A percentile compares a stretch with the other conserved stretches of the same genome.
phyloP scores from a whole-genome alignment of 345 rosid species.

The Erodium maritimum region DNA sequence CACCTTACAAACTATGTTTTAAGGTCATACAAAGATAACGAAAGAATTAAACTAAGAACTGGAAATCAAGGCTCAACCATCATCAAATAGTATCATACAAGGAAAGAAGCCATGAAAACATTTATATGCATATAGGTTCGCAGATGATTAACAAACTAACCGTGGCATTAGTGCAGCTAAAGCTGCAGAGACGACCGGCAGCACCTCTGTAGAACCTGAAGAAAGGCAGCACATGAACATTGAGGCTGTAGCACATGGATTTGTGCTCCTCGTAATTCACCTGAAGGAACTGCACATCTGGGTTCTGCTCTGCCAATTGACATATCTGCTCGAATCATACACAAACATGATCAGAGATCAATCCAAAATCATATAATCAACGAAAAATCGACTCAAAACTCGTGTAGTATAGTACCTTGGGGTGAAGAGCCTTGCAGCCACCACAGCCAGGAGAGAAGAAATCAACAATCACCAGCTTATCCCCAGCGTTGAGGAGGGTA shows the following conservation, averaged over 20 bases:
- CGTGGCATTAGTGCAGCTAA: constrained; percentile 97
- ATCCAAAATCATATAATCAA: background rate
- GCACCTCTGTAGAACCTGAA: constrained; percentile 82
- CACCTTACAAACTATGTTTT: too few relatives aligned
- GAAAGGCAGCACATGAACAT: constrained; percentile 85
- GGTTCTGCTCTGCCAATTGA: constrained; percentile 70
- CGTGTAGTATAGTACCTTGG: constrained; percentile 40
- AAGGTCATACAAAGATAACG: too few relatives aligned
- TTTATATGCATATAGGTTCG: too few relatives aligned
- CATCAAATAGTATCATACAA: too few relatives aligned
- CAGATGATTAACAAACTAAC: constrained; percentile 27
- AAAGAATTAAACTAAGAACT: too few relatives aligned
- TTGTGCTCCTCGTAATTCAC: constrained; percentile 88
- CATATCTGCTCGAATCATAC: constrained; percentile 39
- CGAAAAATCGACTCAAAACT: background rate
- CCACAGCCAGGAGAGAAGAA: constrained; percentile 98
- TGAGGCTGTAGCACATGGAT: constrained; percentile 91
- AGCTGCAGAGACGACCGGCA: constrained; percentile 85
- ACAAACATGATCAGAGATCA: background rate
- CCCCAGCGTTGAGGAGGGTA: constrained; percentile 56
- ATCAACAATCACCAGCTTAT: constrained; percentile 70
- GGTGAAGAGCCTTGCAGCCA: constrained; percentile 94
- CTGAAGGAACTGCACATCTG: constrained; percentile 71
- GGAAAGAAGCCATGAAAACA: background rate
- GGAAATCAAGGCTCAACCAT: too few relatives aligned